Evolutionary conservation across 345 rosid species (phyloP), one percentile per base, ranked within the genome.

Genomic region (Mangifera indica): DNA sequence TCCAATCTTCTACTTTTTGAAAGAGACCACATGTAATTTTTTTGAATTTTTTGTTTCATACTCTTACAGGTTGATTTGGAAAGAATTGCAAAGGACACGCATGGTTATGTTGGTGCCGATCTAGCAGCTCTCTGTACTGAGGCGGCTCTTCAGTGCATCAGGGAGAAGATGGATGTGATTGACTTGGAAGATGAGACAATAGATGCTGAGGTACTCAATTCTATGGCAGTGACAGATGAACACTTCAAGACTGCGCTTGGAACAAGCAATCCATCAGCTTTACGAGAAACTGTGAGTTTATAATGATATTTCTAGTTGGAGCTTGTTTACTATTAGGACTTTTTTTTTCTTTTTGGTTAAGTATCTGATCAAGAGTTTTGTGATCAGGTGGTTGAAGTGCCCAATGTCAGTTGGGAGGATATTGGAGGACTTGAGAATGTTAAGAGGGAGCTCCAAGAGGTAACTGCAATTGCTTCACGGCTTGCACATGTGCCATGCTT

Each of bases 61-160:
- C 62, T 14, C 37, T n/a, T 79, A 67, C 82, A 93, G 96, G 98
- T 92, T 44, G 98, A 94, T 84, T 69, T 94, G 52, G 98, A 94
- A 81, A 92, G 85, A 80, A 94, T 94, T 66, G 72, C 95, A 21
- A 90, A 92, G 82, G 88, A 92, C 72, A 92, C 98, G 0, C 98
- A 94, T 78, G 98, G 98, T 49, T 94, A 90, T 83, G 98, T 94
- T 82, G 98, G 97, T 77, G 97, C 97, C 77, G 98, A 94, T 77
- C 91, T 94, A 58, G 98, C 97, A 34, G 98, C 98, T 49, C 84
- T 94, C 7, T 94, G 98, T 73, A 92, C 98, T 18, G 98, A 94
- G 80, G 93, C 97, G 77, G 98, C 97, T 20, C 94, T 94, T 76
- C 98, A 94, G 76, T 94, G 98, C 85, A 94, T 94, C 64, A 83